Evolutionary conservation across 176 grass and related monocot genomes (phyloP).

Genomic region (Ensete glaucum): DNA sequence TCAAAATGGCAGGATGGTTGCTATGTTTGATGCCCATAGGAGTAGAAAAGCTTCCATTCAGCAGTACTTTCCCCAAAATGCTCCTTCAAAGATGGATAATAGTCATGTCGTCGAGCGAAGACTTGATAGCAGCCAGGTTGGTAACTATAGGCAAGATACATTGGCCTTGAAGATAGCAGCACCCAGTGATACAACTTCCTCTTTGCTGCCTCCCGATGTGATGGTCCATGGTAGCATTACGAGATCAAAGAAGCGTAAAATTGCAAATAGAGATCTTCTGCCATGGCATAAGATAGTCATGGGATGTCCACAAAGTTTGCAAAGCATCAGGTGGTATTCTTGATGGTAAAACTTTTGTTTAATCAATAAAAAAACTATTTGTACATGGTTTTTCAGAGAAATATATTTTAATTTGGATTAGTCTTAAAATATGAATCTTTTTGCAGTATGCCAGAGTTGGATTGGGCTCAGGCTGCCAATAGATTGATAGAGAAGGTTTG

Average conservation of each 20-base stretch:
- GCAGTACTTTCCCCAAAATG: conserved; percentile 5
- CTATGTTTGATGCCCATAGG: conserved; percentile 4
- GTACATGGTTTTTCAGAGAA: background rate
- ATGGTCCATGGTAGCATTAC: background rate
- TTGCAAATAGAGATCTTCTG: background rate
- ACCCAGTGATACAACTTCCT: background rate
- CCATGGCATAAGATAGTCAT: conserved; percentile 25
- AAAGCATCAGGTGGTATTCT: conserved; percentile 26
- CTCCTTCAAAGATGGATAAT: conserved; percentile 14
- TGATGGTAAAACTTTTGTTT: background rate
- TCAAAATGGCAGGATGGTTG: conserved; percentile 17
- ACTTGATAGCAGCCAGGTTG: conserved; percentile 1
- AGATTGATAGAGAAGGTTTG: conserved; percentile 36
- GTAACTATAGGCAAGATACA: background rate
- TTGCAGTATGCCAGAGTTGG: conserved; percentile 21
- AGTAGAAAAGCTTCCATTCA: conserved; percentile 1
- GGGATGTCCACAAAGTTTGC: conserved; percentile 12
- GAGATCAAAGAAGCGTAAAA: conserved; percentile 30
- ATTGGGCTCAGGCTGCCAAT: conserved; percentile 24
- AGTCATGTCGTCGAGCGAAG: background rate
- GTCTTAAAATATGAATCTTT: background rate
- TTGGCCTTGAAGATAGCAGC: background rate
- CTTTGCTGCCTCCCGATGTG: background rate
- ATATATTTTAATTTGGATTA: background rate
- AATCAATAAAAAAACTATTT: background rate